Evolutionary conservation across 345 rosid genomes (phyloP).

Genomic region (Melastoma malabathricum): DNA sequence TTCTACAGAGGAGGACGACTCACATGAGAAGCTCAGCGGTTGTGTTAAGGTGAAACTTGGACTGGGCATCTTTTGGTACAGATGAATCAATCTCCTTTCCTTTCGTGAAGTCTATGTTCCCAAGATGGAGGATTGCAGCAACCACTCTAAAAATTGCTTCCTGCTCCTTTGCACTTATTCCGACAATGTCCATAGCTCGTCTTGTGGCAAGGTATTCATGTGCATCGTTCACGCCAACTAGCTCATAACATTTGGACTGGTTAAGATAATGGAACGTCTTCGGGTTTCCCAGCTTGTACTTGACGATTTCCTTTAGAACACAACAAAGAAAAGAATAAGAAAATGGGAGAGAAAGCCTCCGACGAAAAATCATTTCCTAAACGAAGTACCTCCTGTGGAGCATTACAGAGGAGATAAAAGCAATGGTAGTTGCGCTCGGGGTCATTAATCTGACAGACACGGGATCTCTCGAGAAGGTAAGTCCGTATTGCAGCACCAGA

Average conservation of each 20-base stretch:
- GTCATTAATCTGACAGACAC: slow-evolving; percentile 83
- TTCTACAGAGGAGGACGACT: not conserved
- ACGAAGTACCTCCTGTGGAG: slow-evolving; percentile 92
- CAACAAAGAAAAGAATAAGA: slow-evolving; percentile 7
- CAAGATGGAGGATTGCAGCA: slow-evolving; percentile 79
- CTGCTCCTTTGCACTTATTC: slow-evolving; percentile 81
- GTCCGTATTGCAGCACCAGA: slow-evolving; percentile 98
- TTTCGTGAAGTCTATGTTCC: slow-evolving; percentile 64
- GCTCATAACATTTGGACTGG: slow-evolving; percentile 74
- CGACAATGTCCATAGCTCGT: slow-evolving; percentile 93
- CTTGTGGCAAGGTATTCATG: slow-evolving; percentile 88
- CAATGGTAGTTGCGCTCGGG: slow-evolving; percentile 95
- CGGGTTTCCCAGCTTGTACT: slow-evolving; percentile 63
- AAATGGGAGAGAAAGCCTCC: not conserved
- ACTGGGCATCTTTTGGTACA: slow-evolving; percentile 58
- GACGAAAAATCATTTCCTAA: too few species aligned
- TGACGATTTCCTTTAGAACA: slow-evolving; percentile 59
- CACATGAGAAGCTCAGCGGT: slow-evolving; percentile 86
- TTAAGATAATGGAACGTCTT: slow-evolving; percentile 76
- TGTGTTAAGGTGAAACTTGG: slow-evolving; percentile 67
- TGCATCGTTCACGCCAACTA: slow-evolving; percentile 79
- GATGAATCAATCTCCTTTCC: slow-evolving; percentile 89
- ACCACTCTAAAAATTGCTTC: slow-evolving; percentile 97
- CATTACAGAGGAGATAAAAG: slow-evolving; percentile 92
- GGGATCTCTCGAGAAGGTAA: slow-evolving; percentile 86